These are phyloP conservation scores for Trichoderma oligosporum DNA, from an alignment of 2,329 filamentous ascomycete species.

Conservation along the genomic window DNA sequence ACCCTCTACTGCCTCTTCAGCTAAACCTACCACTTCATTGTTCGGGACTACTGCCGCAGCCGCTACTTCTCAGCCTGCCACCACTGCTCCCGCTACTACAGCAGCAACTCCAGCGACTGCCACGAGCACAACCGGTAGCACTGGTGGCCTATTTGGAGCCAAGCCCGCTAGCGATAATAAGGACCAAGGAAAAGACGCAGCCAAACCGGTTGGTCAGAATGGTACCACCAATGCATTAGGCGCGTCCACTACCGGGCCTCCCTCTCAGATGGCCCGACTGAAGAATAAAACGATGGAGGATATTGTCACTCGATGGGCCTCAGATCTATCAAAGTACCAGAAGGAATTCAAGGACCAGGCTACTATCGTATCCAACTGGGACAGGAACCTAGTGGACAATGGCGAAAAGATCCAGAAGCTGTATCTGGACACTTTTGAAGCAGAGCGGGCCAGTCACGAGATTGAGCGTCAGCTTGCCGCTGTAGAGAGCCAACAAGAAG, in stretches of 20 bases:
- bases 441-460: conserved; percentile 86
- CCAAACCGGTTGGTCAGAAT: conserved; percentile 31
- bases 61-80: conserved; percentile 23
- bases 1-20: conserved; percentile 22
- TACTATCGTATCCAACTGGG: conserved; percentile 82
- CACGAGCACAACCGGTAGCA: conserved; percentile 31
- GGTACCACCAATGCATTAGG: conserved; percentile 47
- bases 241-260: conserved; percentile 74
- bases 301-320: conserved; percentile 95
- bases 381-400: conserved; percentile 87
- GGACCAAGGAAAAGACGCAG: conserved; percentile 27
- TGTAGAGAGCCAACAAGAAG: conserved; percentile 90
- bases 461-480: conserved; percentile 86
- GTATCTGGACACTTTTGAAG: conserved; percentile 87
- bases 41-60: conserved; percentile 26
- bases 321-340: conserved; percentile 91
- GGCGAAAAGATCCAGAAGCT: conserved; percentile 92
- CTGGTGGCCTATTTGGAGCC: conserved; percentile 33
- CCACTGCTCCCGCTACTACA: conserved; percentile 24
- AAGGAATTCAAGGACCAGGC: conserved; percentile 94
- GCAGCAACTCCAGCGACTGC: conserved; percentile 31
- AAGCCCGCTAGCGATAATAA: conserved; percentile 33
- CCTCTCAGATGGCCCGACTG: conserved; percentile 80
- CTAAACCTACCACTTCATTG: conserved; percentile 27
- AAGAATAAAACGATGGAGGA: conserved; percentile 99